Percentiles rank a stretch among this genome's conserved stretches.
phyloP scores from a whole-genome alignment of 2,329 filamentous ascomycete genomes.

The Sphaerulina musiva region DNA sequence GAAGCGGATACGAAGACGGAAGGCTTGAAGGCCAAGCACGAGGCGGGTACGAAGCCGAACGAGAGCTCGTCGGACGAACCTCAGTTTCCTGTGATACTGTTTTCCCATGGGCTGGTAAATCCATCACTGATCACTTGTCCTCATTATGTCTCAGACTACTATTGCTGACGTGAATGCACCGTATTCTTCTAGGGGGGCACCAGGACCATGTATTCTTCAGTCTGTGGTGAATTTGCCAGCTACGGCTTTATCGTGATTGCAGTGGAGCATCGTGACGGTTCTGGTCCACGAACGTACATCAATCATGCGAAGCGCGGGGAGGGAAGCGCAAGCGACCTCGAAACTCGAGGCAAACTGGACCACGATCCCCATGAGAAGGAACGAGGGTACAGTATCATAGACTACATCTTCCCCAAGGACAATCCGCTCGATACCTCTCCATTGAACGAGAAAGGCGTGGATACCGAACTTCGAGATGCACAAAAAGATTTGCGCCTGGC shows the following conservation, averaged over 20 bases:
- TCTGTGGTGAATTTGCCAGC: slow-evolving; percentile 61
- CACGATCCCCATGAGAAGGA: slow-evolving; percentile 22
- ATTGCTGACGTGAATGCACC: too few species aligned
- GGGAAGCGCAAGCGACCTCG: slow-evolving; percentile 33
- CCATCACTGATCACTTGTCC: background rate
- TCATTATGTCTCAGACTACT: background rate
- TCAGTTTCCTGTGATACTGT: slow-evolving; percentile 56
- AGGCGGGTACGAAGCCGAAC: slow-evolving; percentile 36
- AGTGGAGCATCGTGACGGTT: slow-evolving; percentile 60
- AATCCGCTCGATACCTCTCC: slow-evolving; percentile 45
- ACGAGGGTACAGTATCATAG: slow-evolving; percentile 31
- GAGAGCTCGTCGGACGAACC: slow-evolving; percentile 36
- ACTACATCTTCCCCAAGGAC: slow-evolving; percentile 58
- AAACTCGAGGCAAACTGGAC: slow-evolving; percentile 24
- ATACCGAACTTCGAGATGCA: slow-evolving; percentile 52
- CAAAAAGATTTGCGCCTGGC: slow-evolving; percentile 58
- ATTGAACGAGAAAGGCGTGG: slow-evolving; percentile 54
- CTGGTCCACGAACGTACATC: slow-evolving; percentile 55
- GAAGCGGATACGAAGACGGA: slow-evolving; percentile 38
- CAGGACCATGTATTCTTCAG: slow-evolving; percentile 54
- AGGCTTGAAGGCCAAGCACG: slow-evolving; percentile 39
- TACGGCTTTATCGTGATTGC: slow-evolving; percentile 60
- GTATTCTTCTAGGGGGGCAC: slow-evolving; percentile 49
- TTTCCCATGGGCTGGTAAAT: slow-evolving; percentile 46
- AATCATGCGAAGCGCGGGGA: slow-evolving; percentile 45